These are phyloP conservation scores for Veloporphyrellus conicus DNA, from an alignment of 1,284 basidiomycete species.

Conservation along the genomic window DNA sequence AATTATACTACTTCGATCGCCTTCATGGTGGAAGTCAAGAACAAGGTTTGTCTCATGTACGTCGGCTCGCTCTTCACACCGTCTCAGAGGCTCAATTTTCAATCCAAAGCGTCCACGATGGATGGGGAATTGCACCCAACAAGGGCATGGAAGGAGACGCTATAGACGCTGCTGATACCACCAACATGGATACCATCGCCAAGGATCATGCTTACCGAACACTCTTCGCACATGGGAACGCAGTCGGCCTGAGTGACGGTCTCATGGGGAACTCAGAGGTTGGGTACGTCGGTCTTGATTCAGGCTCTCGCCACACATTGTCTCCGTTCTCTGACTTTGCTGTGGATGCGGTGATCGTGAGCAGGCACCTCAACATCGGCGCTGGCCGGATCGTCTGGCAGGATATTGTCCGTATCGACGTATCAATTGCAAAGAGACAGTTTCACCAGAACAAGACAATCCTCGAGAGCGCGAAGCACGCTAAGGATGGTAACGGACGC, in stretches of 20 bases:
- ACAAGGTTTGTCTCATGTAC: constrained; percentile 89
- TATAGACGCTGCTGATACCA: constrained; percentile 76
- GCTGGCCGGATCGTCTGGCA: constrained; percentile 93
- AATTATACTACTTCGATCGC: not conserved
- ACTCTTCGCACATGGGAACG: constrained; percentile 79
- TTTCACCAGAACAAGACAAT: constrained; percentile 78
- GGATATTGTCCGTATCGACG: constrained; percentile 89
- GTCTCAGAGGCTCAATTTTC: not conserved
- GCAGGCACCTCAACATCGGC: constrained; percentile 86
- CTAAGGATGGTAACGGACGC: constrained; percentile 76
- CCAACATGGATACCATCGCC: constrained; percentile 82
- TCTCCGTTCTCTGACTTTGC: not conserved
- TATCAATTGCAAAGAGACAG: constrained; percentile 80
- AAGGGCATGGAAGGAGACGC: constrained; percentile 79
- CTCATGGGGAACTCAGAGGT: constrained; percentile 96
- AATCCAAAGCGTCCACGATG: constrained; percentile 77
- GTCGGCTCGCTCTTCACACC: constrained; percentile 21
- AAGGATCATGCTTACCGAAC: constrained; percentile 70
- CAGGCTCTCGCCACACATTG: too few species aligned
- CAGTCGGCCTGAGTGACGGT: constrained; percentile 85
- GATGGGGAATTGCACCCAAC: constrained; percentile 77
- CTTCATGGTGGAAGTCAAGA: constrained; percentile 54
- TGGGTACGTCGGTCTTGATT: constrained; percentile 52
- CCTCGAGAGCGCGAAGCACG: constrained; percentile 67
- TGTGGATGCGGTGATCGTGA: not conserved